Evolutionary conservation across 1,284 basidiomycete species (phyloP).

Genomic region (Cerrena zonata): DNA sequence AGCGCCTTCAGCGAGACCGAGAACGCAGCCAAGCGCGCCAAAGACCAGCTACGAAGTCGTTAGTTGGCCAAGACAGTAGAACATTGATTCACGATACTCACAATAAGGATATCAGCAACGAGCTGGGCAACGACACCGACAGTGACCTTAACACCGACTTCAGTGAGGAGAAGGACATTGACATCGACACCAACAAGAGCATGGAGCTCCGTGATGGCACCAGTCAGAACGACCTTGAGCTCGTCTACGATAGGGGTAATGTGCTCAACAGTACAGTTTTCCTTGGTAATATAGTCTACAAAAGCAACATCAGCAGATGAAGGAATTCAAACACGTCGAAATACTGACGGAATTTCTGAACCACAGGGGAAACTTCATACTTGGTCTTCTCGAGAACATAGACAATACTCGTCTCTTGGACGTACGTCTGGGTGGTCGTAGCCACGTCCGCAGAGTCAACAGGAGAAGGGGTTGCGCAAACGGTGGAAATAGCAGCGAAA

Average conservation of each 20-base stretch:
- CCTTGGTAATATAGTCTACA: slow-evolving; percentile 26
- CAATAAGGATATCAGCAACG: slow-evolving; percentile 26
- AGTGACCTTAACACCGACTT: slow-evolving; percentile 24
- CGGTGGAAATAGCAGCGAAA: slow-evolving; percentile 24
- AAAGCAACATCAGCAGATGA: no score
- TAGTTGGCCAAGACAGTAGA: slow-evolving; percentile 9
- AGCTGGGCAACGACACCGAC: slow-evolving; percentile 27
- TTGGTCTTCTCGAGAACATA: not conserved
- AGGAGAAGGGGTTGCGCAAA: slow-evolving; percentile 18
- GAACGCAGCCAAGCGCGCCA: slow-evolving; percentile 30
- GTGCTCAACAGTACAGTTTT: slow-evolving; percentile 27
- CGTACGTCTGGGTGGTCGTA: not conserved
- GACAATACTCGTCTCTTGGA: slow-evolving; percentile 9
- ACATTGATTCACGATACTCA: slow-evolving; percentile 12
- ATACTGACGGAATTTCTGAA: slow-evolving; percentile 28
- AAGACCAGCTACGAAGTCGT: slow-evolving; percentile 26
- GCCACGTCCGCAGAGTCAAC: not conserved
- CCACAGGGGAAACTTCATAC: not conserved
- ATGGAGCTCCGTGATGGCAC: slow-evolving; percentile 28
- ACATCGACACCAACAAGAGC: slow-evolving; percentile 29
- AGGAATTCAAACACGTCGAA: slow-evolving; percentile 7
- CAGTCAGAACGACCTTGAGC: slow-evolving; percentile 27
- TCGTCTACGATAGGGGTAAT: slow-evolving; percentile 25
- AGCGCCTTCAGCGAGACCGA: slow-evolving; percentile 27
- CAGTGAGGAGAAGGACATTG: slow-evolving; percentile 27